phyloP scores from a whole-genome alignment of 108 stramenopile species.

The Cyclotella baltica region DNA sequence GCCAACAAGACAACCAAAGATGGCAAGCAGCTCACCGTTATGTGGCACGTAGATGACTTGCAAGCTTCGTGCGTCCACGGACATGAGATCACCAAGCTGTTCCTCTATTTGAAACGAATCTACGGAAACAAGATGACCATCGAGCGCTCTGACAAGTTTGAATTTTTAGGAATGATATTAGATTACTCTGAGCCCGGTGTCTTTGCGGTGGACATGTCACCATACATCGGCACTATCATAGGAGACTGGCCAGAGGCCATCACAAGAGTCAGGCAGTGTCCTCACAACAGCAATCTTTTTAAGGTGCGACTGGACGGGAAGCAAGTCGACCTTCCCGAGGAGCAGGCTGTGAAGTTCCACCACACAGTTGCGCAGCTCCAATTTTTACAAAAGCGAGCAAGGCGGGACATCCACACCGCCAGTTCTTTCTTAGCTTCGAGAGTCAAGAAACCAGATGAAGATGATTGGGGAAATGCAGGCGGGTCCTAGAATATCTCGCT shows the following conservation, averaged over 20 bases:
- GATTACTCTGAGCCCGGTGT: neutral
- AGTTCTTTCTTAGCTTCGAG: conserved; percentile 13
- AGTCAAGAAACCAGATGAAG: conserved; percentile 22
- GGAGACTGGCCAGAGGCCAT: neutral
- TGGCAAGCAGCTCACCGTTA: conserved; percentile 11
- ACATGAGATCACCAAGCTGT: neutral
- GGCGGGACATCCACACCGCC: conserved; percentile 6
- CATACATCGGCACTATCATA: neutral
- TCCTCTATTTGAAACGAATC: neutral
- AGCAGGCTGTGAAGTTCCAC: neutral
- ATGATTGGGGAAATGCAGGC: conserved; percentile 20
- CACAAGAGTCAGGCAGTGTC: neutral
- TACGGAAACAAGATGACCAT: neutral
- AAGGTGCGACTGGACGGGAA: neutral
- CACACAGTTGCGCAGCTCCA: conserved; percentile 1
- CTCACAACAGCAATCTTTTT: neutral
- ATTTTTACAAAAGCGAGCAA: neutral
- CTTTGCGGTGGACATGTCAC: neutral
- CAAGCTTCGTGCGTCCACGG: neutral
- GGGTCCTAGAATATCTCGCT: conserved; percentile 8
- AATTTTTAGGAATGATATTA: neutral
- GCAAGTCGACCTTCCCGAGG: neutral
- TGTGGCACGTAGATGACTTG: conserved; percentile 22
- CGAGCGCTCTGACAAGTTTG: neutral
- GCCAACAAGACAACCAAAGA: neutral